phyloP scores from a whole-genome alignment of 768 basidiomycete species.

The Termitomyces titanicus region DNA sequence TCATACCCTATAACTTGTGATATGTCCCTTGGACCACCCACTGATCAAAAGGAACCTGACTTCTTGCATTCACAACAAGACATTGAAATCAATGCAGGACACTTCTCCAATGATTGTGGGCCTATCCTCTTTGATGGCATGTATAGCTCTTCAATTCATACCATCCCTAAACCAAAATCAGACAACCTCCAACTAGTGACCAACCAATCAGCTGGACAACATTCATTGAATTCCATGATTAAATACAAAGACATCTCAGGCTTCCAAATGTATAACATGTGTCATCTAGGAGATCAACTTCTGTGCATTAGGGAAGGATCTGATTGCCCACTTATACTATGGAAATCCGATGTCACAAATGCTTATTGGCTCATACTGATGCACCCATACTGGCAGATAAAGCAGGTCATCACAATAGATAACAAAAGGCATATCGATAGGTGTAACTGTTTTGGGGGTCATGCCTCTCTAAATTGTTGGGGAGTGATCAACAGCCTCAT shows the following conservation, averaged over 20 bases:
- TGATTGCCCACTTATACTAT: slow-evolving; percentile 16
- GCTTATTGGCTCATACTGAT: slow-evolving; percentile 32
- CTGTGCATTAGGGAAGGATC: not conserved
- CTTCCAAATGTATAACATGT: slow-evolving; percentile 18
- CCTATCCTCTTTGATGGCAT: slow-evolving; percentile 17
- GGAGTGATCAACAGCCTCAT: slow-evolving; percentile 24
- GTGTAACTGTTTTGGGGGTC: slow-evolving; percentile 30
- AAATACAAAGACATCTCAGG: not conserved
- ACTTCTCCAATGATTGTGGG: slow-evolving; percentile 21
- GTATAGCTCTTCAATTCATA: slow-evolving; percentile 13
- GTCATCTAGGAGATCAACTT: not conserved
- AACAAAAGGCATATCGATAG: slow-evolving; percentile 25
- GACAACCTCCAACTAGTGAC: slow-evolving; percentile 30
- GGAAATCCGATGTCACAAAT: slow-evolving; percentile 34
- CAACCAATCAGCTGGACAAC: slow-evolving; percentile 29
- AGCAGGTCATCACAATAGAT: slow-evolving; percentile 30
- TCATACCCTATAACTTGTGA: slow-evolving; percentile 16
- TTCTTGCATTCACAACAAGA: slow-evolving; percentile 19
- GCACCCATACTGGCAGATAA: slow-evolving; percentile 25
- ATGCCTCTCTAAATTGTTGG: slow-evolving; percentile 23
- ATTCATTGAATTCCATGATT: slow-evolving; percentile 25
- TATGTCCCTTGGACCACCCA: slow-evolving; percentile 3
- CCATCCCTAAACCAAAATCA: slow-evolving; percentile 27
- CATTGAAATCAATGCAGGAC: slow-evolving; percentile 9
- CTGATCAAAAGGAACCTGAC: not conserved